Conservation (phyloP, 2,329 filamentous ascomycete genomes). For the Teratosphaeriaceae sp. region DNA sequence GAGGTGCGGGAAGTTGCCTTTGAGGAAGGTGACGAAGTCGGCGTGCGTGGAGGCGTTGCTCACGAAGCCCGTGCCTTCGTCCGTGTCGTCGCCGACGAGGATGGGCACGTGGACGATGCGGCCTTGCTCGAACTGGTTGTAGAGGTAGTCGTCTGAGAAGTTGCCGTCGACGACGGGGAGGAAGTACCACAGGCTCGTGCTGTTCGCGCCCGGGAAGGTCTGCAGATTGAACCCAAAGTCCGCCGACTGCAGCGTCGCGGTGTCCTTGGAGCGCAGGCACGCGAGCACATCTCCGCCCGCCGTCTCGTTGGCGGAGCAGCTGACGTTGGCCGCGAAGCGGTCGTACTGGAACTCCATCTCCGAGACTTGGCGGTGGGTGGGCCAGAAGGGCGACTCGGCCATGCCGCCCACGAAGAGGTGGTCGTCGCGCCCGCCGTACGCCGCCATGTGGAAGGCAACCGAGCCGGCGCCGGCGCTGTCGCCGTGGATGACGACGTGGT, state of each 20-base stretch:
- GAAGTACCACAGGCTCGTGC: constrained; percentile 34
- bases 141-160: constrained; percentile 44
- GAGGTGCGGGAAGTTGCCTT: constrained; percentile 13
- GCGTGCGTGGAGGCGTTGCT: constrained; percentile 29
- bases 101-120: constrained; percentile 41
- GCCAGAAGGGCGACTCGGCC: constrained; percentile 28
- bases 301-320: constrained; percentile 5
- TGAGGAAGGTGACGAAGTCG: constrained; percentile 10
- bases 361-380: constrained; percentile 31
- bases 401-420: constrained; percentile 30
- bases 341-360: constrained; percentile 39
- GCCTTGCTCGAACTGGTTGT: constrained; percentile 36
- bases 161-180: constrained; percentile 41
- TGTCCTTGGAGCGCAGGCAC: constrained; percentile 33
- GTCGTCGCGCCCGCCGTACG: constrained; percentile 38
- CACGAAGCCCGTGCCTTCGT: constrained; percentile 43
- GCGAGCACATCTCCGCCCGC: constrained; percentile 22
- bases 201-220: constrained; percentile 32
- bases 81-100: constrained; percentile 44
- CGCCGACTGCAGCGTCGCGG: constrained; percentile 32
- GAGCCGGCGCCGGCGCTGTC: constrained; percentile 32
- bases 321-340: constrained; percentile 9
- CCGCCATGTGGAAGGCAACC: constrained; percentile 32
- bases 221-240: constrained; percentile 22
- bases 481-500: constrained; percentile 29